These are phyloP conservation scores for Plasmodium reichenowi DNA, from an alignment of 169 alveolate species.

Conservation along the genomic window DNA sequence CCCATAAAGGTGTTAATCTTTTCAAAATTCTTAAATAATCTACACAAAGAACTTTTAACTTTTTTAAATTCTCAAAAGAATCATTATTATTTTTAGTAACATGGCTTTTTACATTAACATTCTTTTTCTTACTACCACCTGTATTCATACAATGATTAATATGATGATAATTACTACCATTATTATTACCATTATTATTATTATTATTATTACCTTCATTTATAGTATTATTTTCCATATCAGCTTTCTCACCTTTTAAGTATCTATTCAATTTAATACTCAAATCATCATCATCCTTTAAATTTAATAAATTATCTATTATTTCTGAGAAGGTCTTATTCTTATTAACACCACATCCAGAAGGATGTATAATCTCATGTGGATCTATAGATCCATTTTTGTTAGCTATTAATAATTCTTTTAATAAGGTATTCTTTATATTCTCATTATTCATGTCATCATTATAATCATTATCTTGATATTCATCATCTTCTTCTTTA, in stretches of 20 bases:
- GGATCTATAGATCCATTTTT: neutral
- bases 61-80: slow-evolving; percentile 19
- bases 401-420: slow-evolving; percentile 22
- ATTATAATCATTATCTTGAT: neutral
- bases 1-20: slow-evolving; percentile 35
- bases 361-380: no score
- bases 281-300: slow-evolving; percentile 33
- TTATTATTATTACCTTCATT: neutral
- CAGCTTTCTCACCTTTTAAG: slow-evolving; percentile 4
- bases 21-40: slow-evolving; percentile 59
- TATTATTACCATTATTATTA: neutral
- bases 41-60: slow-evolving; percentile 30
- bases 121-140: neutral
- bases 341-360: slow-evolving; percentile 15
- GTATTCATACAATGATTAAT: neutral
- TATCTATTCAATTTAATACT: neutral
- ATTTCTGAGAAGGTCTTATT: slow-evolving; percentile 7
- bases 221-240: neutral
- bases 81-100: no score
- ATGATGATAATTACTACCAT: neutral
- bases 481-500: slow-evolving; percentile 33
- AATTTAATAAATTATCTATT: slow-evolving; percentile 24
- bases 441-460: slow-evolving; percentile 18
- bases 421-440: slow-evolving; percentile 25
- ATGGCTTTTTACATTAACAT: neutral